Evolutionary conservation across 805 yeast genomes (phyloP), one percentile per base, ranked within the genome.

Genomic region (Nakazawaea molendinolei): DNA sequence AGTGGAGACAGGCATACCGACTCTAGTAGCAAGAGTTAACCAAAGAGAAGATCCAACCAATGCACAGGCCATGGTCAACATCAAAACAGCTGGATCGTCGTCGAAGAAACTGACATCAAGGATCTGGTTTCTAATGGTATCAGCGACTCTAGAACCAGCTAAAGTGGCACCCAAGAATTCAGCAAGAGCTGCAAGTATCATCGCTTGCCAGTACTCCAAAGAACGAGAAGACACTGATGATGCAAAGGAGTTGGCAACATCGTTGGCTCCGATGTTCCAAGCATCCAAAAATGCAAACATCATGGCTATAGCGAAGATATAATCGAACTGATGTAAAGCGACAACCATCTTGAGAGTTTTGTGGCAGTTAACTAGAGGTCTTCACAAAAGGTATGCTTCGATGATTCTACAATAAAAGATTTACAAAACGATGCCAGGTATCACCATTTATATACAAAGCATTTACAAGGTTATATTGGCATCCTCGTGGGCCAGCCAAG

Each of bases 1-100:
- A 13, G 89, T 79, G 14, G 89, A 81, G 28, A 80, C 87, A n/a
- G 89, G 89, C 71, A 77, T 69, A 44, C 85, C 84, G 22, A 79
- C 57, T 3, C 53, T 43, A 12, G 89, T 82, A 26, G 89, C 89
- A 41, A 76, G 36, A 5, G 80, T 60, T 37, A 81, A 65, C 89
- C 89, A 81, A 20, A 65, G 29, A 1, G 89, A 76, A 5, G 86
- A 77, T 29, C 89, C 90, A 38, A 79, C 73, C 37, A 79, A 60
- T 21, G 90, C 89, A 61, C 82, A 74, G 14, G 80, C 67, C 89
- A 81, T 81, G 20, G 81, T 70, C 34, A 81, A 61, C 85, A 81
- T 75, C 27, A 82, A 63, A n/a, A 74, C 82, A 5, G 83, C 80
- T 7, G 89, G 86, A 34, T 72, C 71, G 20, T 58, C 61, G 8